These are phyloP conservation scores for Beauveria sp. DNA, from an alignment of 2,329 filamentous ascomycete genomes.

Conservation along the genomic window DNA sequence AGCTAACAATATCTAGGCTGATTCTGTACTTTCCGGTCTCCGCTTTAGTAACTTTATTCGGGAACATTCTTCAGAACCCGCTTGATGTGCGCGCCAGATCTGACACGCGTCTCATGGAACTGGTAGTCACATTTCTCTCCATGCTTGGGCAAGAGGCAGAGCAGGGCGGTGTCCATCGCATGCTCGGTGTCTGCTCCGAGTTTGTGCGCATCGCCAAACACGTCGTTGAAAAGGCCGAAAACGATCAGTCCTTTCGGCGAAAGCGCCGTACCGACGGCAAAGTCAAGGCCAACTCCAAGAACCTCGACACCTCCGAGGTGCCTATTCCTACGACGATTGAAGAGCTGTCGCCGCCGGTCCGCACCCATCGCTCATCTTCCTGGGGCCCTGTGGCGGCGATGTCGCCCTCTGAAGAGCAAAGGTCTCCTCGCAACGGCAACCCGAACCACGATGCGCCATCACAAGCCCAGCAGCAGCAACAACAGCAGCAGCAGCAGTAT, in stretches of 20 bases:
- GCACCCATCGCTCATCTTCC: constrained; percentile 18
- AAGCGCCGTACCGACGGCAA: constrained; percentile 62
- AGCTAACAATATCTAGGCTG: constrained; percentile 45
- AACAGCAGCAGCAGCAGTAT: constrained; percentile 5
- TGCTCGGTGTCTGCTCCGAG: constrained; percentile 90
- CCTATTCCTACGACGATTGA: constrained; percentile 15
- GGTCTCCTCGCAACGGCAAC: constrained; percentile 2
- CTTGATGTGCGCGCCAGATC: constrained; percentile 80
- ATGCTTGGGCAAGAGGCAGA: constrained; percentile 85
- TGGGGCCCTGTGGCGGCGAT: constrained; percentile 16
- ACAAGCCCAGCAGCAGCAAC: neutral
- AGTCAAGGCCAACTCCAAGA: constrained; percentile 2
- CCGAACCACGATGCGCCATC: neutral
- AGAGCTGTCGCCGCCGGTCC: constrained; percentile 22
- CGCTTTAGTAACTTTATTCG: constrained; percentile 87
- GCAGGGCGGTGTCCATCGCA: constrained; percentile 84
- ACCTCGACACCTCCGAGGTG: constrained; percentile 8
- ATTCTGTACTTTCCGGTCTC: constrained; percentile 96
- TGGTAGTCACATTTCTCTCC: constrained; percentile 86
- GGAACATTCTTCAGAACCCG: constrained; percentile 93
- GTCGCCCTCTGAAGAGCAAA: constrained; percentile 7
- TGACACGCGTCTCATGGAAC: constrained; percentile 83
- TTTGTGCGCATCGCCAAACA: constrained; percentile 91
- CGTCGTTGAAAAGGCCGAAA: constrained; percentile 86
- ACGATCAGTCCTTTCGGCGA: constrained; percentile 68